A percentile compares a stretch with the other conserved stretches of the same genome.
Evolutionary conservation across 352 stramenopile species (phyloP).

Genomic region (Globisporangium echinulatum): DNA sequence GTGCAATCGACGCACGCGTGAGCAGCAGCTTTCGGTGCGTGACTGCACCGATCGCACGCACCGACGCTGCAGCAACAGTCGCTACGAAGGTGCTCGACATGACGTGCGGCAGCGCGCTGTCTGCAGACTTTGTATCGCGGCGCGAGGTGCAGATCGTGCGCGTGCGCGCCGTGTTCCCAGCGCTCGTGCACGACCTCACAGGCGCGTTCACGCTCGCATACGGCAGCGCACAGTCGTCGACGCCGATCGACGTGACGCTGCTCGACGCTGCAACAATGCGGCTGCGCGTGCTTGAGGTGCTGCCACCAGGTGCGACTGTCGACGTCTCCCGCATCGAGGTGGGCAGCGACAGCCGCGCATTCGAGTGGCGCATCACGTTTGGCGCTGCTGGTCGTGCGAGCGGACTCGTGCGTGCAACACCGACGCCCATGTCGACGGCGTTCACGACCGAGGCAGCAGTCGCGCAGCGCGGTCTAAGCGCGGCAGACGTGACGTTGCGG

Average conservation of each 20-base stretch:
- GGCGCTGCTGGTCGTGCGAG: neutral
- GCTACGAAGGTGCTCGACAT: constrained; percentile 6
- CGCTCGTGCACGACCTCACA: constrained; percentile 1
- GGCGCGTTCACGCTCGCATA: constrained; percentile 7
- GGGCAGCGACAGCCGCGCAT: neutral
- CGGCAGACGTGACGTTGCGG: constrained; percentile 5
- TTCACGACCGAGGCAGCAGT: constrained; percentile 2
- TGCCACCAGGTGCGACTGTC: constrained; percentile 3
- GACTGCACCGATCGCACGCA: constrained; percentile 3
- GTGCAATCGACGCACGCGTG: neutral
- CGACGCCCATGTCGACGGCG: neutral
- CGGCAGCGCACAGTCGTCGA: neutral
- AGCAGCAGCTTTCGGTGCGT: constrained; percentile 2
- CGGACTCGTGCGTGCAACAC: neutral
- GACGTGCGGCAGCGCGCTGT: constrained; percentile 1
- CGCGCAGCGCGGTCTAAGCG: neutral
- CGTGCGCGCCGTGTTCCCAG: constrained; percentile 7
- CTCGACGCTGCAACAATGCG: constrained; percentile 5
- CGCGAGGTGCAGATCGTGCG: constrained; percentile 9
- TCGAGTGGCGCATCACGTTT: constrained; percentile 19
- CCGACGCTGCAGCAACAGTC: neutral
- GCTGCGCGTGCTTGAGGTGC: constrained; percentile 10
- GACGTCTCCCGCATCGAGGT: constrained; percentile 11
- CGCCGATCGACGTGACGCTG: constrained; percentile 3
- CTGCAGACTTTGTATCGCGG: neutral